Evolutionary conservation across 352 stramenopile species (phyloP).

Genomic region (Pythium aristosporum): DNA sequence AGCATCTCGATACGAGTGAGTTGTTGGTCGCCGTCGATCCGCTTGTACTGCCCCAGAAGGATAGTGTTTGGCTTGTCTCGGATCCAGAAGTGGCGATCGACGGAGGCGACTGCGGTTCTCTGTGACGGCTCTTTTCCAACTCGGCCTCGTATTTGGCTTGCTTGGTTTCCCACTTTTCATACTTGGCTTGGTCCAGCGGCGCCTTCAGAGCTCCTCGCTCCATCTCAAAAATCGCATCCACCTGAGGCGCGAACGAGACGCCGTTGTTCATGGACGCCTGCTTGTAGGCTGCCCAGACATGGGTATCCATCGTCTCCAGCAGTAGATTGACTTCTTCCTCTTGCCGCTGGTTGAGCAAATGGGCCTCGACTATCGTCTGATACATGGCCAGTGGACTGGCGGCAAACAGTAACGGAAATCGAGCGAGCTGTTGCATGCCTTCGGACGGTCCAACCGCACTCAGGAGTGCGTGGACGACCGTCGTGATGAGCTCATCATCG

Average conservation of each 20-base stretch:
- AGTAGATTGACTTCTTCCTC: conserved; percentile 65
- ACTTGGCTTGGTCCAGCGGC: conserved; percentile 45
- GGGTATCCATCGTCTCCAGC: conserved; percentile 80
- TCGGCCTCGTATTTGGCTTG: conserved; percentile 53
- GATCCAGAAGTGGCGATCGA: neutral
- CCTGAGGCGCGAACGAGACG: conserved; percentile 69
- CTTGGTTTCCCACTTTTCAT: conserved; percentile 53
- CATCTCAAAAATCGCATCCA: conserved; percentile 65
- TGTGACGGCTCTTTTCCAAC: conserved; percentile 9
- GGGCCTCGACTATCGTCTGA: conserved; percentile 72
- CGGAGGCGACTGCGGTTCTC: neutral
- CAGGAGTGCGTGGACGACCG: conserved; percentile 65
- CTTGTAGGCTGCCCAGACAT: conserved; percentile 80
- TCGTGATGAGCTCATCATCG: conserved; percentile 56
- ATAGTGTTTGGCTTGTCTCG: neutral
- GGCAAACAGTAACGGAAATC: conserved; percentile 63
- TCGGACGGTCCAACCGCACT: conserved; percentile 53
- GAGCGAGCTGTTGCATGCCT: conserved; percentile 60
- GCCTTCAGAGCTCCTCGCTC: conserved; percentile 47
- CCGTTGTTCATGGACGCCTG: conserved; percentile 44
- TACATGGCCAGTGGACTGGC: conserved; percentile 70
- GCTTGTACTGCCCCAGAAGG: conserved; percentile 6
- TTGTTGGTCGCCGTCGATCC: neutral
- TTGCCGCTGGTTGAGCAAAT: conserved; percentile 66
- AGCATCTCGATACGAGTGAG: conserved; percentile 35